phyloP scores from a whole-genome alignment of 2,329 filamentous ascomycete species.

The Fusarium pseudonygamai region DNA sequence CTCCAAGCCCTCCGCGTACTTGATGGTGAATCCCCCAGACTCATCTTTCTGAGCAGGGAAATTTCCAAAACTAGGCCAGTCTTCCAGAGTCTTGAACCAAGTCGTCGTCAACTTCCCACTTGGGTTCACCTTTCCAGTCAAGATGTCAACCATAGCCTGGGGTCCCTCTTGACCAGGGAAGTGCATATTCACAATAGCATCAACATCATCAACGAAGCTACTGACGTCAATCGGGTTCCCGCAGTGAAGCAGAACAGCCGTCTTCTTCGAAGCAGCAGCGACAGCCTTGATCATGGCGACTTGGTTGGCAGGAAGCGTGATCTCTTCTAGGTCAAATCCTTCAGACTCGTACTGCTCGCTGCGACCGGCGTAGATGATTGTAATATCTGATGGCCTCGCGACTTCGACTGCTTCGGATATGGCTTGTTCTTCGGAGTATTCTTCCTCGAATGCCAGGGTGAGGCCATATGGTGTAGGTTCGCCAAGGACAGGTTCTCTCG shows the following conservation, averaged over 20 bases:
- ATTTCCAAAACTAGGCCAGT: neutral
- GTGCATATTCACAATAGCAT: neutral
- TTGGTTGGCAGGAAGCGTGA: neutral
- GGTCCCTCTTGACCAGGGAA: neutral
- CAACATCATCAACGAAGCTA: neutral
- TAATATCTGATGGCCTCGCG: neutral
- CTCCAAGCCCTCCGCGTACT: slow-evolving; percentile 15
- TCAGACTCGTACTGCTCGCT: neutral
- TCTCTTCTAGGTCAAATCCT: neutral
- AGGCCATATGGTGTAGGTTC: neutral
- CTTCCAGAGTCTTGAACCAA: neutral
- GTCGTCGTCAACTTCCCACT: neutral
- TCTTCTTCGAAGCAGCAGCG: neutral
- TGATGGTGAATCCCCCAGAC: neutral
- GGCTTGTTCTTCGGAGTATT: neutral
- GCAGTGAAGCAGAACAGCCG: neutral
- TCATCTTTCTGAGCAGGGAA: slow-evolving; percentile 15
- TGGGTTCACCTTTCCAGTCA: neutral
- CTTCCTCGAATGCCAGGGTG: neutral
- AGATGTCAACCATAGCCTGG: neutral
- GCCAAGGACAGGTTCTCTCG: neutral
- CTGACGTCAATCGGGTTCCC: neutral
- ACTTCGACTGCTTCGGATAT: neutral
- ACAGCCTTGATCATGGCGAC: neutral
- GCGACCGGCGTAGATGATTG: neutral